Base-by-base conservation (phyloP, 164 flowering plant genomes). In the Santalum album region DNA sequence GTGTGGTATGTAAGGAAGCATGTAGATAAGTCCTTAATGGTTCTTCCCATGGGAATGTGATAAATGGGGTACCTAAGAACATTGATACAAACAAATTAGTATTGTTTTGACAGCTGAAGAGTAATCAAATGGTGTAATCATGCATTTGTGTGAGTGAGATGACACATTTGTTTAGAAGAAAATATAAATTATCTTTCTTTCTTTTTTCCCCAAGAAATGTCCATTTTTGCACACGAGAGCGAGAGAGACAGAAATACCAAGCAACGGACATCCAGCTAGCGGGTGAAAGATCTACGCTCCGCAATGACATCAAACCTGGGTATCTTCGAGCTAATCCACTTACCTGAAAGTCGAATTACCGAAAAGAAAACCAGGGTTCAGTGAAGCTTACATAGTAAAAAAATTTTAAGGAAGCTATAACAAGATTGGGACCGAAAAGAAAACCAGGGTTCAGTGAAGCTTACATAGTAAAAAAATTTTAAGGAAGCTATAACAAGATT, bases 1-100 rank as follows among this genome's bases (percentile, higher is more conserved):
- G 95, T 94, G 74, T 94, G 97, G 71, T 85, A 94, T 15, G 99
- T 83, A 60, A 94, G 91, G 70, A 94, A 94, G 64, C 87, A 80
- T 20, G 99, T 80, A 29, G 94, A 86, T 72, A 90, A 70, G 67
- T 92, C 96, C 69, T 79, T 94, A 14, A 87, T 87, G 29, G 90
- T 90, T 70, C 84, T 79, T 51, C 96, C 96, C 66, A 81, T 83
- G 4, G 99, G 99, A 56, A 94, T 94, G 65, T 89, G 96, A 78
- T 94, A 94, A 22, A 94, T 94, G 7, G 96, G 98, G 60, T 87
- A 90, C 97, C 94, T 90, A 69, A 54, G 34, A 29, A 29, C 34
- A 29, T 4, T 29, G 4, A 29, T 9, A 29, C 34, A 29, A 29
- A 29, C n/a, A n/a, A n/a, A n/a, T n/a, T n/a, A n/a, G n/a, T n/a